Percentiles rank a stretch among this genome's conserved stretches.
These are phyloP conservation scores for Phytophthora nicotianae DNA, from an alignment of 352 stramenopile species.

Conservation along the genomic window DNA sequence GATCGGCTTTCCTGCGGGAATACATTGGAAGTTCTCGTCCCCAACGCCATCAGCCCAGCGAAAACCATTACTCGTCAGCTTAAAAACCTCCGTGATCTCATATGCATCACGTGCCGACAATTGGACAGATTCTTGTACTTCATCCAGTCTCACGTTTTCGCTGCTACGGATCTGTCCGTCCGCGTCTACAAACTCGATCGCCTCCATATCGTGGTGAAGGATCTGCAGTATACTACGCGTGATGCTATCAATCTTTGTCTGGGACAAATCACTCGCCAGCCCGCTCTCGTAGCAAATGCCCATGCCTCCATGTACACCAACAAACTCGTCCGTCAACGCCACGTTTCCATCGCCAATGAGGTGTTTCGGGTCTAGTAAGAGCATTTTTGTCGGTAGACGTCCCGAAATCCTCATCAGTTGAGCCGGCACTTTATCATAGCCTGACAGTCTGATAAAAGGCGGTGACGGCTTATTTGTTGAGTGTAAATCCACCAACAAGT, in stretches of 20 bases:
- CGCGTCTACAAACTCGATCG: constrained; percentile 34
- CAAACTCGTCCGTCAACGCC: constrained; percentile 77
- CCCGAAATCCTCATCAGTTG: constrained; percentile 36
- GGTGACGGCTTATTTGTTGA: constrained; percentile 80
- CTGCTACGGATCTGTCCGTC: constrained; percentile 1
- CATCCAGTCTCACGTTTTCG: not conserved
- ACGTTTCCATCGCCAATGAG: constrained; percentile 60
- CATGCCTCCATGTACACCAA: constrained; percentile 58
- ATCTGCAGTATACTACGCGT: constrained; percentile 51
- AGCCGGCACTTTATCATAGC: constrained; percentile 35
- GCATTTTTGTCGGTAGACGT: constrained; percentile 54
- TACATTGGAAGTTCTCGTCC: constrained; percentile 60
- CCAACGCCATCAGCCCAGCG: constrained; percentile 61
- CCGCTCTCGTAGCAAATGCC: constrained; percentile 77
- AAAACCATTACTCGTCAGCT: constrained; percentile 61
- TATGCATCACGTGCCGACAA: constrained; percentile 17
- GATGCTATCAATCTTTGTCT: constrained; percentile 50
- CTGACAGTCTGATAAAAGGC: constrained; percentile 70
- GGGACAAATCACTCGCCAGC: constrained; percentile 56
- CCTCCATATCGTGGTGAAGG: constrained; percentile 46
- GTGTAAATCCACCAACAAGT: constrained; percentile 77
- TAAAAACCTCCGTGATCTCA: constrained; percentile 71
- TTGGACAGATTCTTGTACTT: not conserved
- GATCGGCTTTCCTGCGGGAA: constrained; percentile 47
- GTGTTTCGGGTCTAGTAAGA: constrained; percentile 70